Evolutionary conservation across 495 filamentous ascomycete genomes (phyloP).

Genomic region (Penicillium crystallinum): DNA sequence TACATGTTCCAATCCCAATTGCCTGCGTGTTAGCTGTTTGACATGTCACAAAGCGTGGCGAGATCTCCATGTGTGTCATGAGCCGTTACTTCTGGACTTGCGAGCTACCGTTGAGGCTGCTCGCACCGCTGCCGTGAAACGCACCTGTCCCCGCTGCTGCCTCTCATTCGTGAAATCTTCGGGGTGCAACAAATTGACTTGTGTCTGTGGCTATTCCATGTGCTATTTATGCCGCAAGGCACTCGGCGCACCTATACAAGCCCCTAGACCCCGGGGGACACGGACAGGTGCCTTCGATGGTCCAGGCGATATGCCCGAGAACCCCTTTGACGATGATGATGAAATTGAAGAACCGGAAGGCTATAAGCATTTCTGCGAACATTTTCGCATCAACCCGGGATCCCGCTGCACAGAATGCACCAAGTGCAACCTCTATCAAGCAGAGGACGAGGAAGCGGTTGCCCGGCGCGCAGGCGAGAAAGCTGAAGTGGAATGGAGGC

Average conservation of each 20-base stretch:
- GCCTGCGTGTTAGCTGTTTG: constrained; percentile 69
- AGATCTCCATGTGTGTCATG: constrained; percentile 63
- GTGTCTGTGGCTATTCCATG: constrained; percentile 96
- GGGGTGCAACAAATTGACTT: constrained; percentile 97
- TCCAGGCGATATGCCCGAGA: constrained; percentile 3
- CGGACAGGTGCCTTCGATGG: constrained; percentile 10
- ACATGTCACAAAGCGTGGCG: constrained; percentile 61
- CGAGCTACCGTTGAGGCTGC: constrained; percentile 85
- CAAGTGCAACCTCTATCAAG: constrained; percentile 84
- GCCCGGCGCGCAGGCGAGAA: constrained; percentile 68
- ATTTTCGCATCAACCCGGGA: constrained; percentile 73
- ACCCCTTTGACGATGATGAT: constrained; percentile 13
- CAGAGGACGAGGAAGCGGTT: constrained; percentile 77
- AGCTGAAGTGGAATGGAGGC: constrained; percentile 78
- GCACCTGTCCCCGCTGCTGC: constrained; percentile 86
- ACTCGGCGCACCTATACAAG: constrained; percentile 27
- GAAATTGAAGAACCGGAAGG: constrained; percentile 54
- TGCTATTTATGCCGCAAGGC: constrained; percentile 80
- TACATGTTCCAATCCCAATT: constrained; percentile 61
- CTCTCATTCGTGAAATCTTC: constrained; percentile 86
- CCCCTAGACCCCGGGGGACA: constrained; percentile 3
- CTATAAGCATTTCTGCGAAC: constrained; percentile 90
- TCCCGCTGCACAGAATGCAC: constrained; percentile 70
- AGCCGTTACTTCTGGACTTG: constrained; percentile 60
- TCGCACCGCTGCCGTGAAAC: constrained; percentile 89